Evolutionary conservation across 345 rosid species (phyloP).

Genomic region (Hibiscus syriacus): DNA sequence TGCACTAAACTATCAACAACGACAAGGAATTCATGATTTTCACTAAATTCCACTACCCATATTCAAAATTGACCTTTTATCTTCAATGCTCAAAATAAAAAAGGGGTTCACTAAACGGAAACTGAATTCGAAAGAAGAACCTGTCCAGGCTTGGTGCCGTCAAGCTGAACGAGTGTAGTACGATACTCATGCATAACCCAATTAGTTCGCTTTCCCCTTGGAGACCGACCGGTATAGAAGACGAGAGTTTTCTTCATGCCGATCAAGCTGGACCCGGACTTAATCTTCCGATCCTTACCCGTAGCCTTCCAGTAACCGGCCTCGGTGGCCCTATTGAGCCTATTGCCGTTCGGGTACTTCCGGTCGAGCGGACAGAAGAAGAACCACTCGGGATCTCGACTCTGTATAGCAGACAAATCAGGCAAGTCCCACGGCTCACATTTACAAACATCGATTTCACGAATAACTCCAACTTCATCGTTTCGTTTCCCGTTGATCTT

Average conservation of each 20-base stretch:
- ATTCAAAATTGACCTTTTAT: background rate
- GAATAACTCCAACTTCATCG: slow-evolving; percentile 55
- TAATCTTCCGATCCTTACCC: slow-evolving; percentile 72
- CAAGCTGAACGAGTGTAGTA: slow-evolving; percentile 50
- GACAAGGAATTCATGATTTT: background rate
- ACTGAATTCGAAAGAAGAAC: slow-evolving; percentile 17
- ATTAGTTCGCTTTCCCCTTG: slow-evolving; percentile 56
- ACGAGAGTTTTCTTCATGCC: slow-evolving; percentile 93
- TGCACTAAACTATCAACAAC: background rate
- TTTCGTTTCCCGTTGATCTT: slow-evolving; percentile 70
- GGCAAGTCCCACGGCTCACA: slow-evolving; percentile 48
- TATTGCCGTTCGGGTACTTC: slow-evolving; percentile 74
- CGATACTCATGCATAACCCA: slow-evolving; percentile 98
- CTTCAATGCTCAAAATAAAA: background rate
- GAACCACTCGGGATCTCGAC: too few relatives aligned
- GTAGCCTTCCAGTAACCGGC: slow-evolving; percentile 97
- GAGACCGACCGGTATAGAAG: slow-evolving; percentile 80
- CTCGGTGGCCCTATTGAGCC: slow-evolving; percentile 72
- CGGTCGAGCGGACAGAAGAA: slow-evolving; percentile 9
- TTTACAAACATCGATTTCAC: slow-evolving; percentile 81
- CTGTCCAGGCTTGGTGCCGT: slow-evolving; percentile 83
- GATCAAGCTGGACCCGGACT: slow-evolving; percentile 43
- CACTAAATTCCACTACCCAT: background rate
- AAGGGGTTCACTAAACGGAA: background rate
- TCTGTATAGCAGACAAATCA: too few relatives aligned